Evolutionary conservation across 106 monocot genomes (phyloP).

Genomic region (Alisma plantagoaquatica): DNA sequence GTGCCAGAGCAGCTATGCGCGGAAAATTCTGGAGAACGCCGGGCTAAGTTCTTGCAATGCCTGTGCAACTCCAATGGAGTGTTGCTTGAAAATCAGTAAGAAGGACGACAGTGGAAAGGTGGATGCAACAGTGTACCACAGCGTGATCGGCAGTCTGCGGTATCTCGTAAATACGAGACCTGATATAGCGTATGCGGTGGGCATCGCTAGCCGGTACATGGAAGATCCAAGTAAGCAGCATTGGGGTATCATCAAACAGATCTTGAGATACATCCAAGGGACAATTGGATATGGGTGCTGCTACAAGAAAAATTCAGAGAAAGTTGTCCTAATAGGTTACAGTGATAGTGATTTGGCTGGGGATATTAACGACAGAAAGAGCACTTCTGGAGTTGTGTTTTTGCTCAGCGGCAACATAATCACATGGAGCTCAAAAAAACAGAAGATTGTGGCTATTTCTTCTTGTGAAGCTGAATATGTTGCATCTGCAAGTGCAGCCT

Average conservation of each 20-base stretch:
- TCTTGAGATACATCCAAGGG: background rate
- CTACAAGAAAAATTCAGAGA: background rate
- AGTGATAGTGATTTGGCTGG: slow-evolving; percentile 7
- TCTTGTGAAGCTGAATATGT: background rate
- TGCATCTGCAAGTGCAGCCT: slow-evolving; percentile 1
- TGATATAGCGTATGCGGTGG: background rate
- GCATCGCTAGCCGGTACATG: background rate
- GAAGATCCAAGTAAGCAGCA: background rate
- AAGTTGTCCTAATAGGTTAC: background rate
- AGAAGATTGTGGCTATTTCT: slow-evolving; percentile 1
- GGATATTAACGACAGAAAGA: slow-evolving; percentile 5
- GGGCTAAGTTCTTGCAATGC: too few relatives aligned
- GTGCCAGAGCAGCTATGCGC: background rate
- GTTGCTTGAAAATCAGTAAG: too few relatives aligned
- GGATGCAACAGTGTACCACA: too few relatives aligned
- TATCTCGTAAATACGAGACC: too few relatives aligned
- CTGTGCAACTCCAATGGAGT: too few relatives aligned
- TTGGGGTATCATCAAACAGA: too few relatives aligned
- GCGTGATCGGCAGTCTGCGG: too few relatives aligned
- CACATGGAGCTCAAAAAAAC: slow-evolving; percentile 6
- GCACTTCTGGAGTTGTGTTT: slow-evolving; percentile 7
- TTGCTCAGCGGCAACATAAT: background rate
- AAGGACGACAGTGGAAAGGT: too few relatives aligned
- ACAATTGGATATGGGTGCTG: background rate
- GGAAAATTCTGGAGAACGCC: background rate